phyloP scores from a whole-genome alignment of 495 filamentous ascomycete genomes.

The Xylaria venustula region DNA sequence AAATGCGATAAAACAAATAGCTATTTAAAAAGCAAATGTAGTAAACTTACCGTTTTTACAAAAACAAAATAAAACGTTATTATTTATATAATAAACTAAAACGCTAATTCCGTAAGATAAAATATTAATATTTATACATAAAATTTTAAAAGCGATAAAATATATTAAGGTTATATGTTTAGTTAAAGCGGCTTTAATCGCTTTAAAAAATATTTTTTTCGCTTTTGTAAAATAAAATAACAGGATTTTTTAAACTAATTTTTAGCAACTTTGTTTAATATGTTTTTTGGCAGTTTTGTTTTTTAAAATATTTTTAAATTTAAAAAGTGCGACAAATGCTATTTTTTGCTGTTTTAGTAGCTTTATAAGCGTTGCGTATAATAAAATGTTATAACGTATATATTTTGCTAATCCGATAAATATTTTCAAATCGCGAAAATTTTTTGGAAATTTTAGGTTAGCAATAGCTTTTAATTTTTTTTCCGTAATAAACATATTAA shows the following conservation, averaged over 20 bases:
- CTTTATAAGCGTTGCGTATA: background rate
- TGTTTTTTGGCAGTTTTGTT: too few species aligned
- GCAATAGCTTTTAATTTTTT: background rate
- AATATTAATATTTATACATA: conserved; percentile 2
- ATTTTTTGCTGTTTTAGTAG: background rate
- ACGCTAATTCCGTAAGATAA: background rate
- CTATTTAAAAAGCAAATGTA: background rate
- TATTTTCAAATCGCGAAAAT: background rate
- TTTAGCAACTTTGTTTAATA: too few species aligned
- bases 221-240: background rate
- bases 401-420: background rate
- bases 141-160: background rate
- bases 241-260: too few species aligned
- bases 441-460: background rate
- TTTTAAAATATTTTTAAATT: too few species aligned
- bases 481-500: background rate
- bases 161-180: background rate
- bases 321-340: background rate
- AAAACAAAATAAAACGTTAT: background rate
- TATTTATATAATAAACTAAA: conserved; percentile 1
- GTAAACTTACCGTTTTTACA: background rate
- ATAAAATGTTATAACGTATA: conserved; percentile 1
- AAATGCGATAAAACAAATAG: background rate
- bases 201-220: conserved; percentile 8
- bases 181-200: background rate